phyloP scores from a whole-genome alignment of 116 monocot genomes.

The Thalassia testudinum region DNA sequence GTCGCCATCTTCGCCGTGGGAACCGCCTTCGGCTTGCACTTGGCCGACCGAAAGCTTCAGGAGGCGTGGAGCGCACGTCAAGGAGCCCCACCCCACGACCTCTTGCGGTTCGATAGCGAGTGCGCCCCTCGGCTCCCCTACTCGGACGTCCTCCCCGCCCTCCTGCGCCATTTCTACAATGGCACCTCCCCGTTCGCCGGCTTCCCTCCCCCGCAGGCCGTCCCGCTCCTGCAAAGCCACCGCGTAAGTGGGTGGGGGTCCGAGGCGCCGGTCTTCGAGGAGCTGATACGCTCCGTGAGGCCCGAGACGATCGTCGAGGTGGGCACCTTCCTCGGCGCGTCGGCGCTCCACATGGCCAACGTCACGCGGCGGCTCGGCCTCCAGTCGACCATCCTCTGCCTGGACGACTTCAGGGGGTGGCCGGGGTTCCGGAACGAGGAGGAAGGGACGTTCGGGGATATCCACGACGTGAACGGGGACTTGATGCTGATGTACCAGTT shows the following conservation, averaged over 20 bases:
- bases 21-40: no score
- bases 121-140: constrained; percentile 20
- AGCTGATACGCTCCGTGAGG: constrained; percentile 19
- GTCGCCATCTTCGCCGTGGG: no score
- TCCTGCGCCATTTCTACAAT: constrained; percentile 26
- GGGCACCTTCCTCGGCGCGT: no score
- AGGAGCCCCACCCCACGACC: constrained; percentile 26
- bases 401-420: constrained; percentile 67
- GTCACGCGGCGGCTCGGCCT: constrained; percentile 9
- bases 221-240: constrained; percentile 13
- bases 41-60: no score
- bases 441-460: constrained; percentile 6
- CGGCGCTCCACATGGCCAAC: no score
- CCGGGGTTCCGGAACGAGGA: constrained; percentile 24
- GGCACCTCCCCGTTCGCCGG: constrained; percentile 20
- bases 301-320: constrained; percentile 39
- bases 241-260: constrained; percentile 58
- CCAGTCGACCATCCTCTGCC: constrained; percentile 25
- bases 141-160: constrained; percentile 8
- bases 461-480: constrained; percentile 14
- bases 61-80: no score
- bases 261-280: no score
- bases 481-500: constrained; percentile 16
- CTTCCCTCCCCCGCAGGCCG: constrained; percentile 21
- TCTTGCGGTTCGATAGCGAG: constrained; percentile 20